Evolutionary conservation across 495 filamentous ascomycete genomes (phyloP).

Genomic region (Sordaria brevicollis): DNA sequence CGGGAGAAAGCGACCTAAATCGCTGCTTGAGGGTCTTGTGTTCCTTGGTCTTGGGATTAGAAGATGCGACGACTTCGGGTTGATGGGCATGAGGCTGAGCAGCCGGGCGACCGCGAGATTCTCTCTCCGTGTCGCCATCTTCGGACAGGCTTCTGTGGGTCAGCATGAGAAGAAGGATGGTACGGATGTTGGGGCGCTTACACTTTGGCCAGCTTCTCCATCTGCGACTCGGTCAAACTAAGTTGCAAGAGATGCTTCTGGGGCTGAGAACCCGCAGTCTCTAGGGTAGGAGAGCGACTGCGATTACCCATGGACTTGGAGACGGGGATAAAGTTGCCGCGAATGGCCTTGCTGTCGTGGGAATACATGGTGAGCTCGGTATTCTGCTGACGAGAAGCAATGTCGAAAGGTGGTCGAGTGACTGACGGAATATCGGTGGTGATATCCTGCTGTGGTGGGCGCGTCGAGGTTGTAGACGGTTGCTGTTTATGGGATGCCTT

Average conservation of each 20-base stretch:
- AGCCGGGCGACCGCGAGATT: not conserved
- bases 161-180: not conserved
- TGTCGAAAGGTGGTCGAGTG: not conserved
- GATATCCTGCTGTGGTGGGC: not conserved
- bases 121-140: not conserved
- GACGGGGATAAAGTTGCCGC: conserved; percentile 17
- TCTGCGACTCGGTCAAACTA: conserved; percentile 18
- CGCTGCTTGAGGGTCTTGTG: conserved; percentile 3
- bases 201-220: conserved; percentile 13
- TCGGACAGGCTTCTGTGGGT: conserved; percentile 1
- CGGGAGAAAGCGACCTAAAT: conserved; percentile 8
- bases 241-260: conserved; percentile 10
- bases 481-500: not conserved
- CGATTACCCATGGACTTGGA: conserved; percentile 4
- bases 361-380: not conserved
- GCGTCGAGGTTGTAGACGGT: not conserved
- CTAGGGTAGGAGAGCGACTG: conserved; percentile 2
- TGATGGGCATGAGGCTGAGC: not conserved
- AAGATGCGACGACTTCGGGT: not conserved
- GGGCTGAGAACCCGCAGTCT: not conserved
- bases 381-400: not conserved
- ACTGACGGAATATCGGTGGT: not conserved
- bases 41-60: not conserved
- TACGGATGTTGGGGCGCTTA: not conserved
- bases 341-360: conserved; percentile 6